Percentiles rank a stretch among this genome's conserved stretches.
Evolutionary conservation across 2,329 filamentous ascomycete genomes (phyloP).

Genomic region (Sarocladium kiliense): DNA sequence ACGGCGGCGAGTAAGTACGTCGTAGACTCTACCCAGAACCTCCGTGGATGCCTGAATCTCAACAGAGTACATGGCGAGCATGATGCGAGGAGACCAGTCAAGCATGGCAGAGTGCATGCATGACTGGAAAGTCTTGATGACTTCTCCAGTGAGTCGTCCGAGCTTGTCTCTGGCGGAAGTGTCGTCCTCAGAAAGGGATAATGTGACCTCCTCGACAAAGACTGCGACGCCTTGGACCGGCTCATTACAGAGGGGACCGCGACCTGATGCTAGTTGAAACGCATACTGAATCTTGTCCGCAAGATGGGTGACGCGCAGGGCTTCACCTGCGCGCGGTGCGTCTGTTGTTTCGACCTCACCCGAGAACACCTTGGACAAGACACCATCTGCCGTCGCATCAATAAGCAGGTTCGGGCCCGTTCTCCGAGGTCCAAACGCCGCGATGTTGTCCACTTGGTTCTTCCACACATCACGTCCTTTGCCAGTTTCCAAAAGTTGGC

Average conservation of each 20-base stretch:
- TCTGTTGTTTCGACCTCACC: slow-evolving; percentile 24
- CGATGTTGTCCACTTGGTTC: slow-evolving; percentile 70
- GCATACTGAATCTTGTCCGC: slow-evolving; percentile 88
- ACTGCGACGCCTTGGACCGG: slow-evolving; percentile 91
- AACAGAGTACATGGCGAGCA: slow-evolving; percentile 96
- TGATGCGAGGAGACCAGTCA: slow-evolving; percentile 92
- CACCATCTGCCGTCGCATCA: slow-evolving; percentile 68
- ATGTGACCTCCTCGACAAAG: slow-evolving; percentile 73
- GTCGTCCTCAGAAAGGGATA: slow-evolving; percentile 51
- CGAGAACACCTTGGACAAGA: slow-evolving; percentile 66
- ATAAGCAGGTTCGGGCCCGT: slow-evolving; percentile 86
- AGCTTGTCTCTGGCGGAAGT: slow-evolving; percentile 59
- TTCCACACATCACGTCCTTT: slow-evolving; percentile 72
- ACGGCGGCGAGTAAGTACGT: slow-evolving; percentile 90
- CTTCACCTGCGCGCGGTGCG: slow-evolving; percentile 38
- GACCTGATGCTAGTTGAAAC: slow-evolving; percentile 85
- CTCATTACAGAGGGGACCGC: slow-evolving; percentile 88
- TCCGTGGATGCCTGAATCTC: slow-evolving; percentile 97
- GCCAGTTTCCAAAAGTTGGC: slow-evolving; percentile 60
- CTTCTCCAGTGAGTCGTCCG: slow-evolving; percentile 82
- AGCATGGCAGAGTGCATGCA: slow-evolving; percentile 82
- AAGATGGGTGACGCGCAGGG: slow-evolving; percentile 61
- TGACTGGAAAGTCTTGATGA: slow-evolving; percentile 83
- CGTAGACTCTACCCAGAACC: slow-evolving; percentile 91
- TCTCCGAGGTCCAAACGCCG: slow-evolving; percentile 82